Evolutionary conservation across 1,284 basidiomycete species (phyloP).

Genomic region (Vanrija pseudolonga): DNA sequence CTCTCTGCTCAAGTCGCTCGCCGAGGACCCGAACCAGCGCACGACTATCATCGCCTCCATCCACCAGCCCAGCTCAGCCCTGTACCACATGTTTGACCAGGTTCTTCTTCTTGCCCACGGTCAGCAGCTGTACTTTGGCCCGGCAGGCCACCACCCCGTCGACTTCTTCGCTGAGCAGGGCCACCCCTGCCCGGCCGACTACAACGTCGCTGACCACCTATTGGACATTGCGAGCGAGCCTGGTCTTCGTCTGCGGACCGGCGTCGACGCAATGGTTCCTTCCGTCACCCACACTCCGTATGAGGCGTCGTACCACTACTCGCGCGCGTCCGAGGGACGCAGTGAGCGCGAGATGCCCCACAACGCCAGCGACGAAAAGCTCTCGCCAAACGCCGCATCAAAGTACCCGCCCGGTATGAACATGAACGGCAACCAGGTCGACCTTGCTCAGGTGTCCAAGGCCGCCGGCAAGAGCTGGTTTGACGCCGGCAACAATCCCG

Average conservation of each 20-base stretch:
- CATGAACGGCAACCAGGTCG: slow-evolving; percentile 8
- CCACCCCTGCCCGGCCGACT: slow-evolving; percentile 60
- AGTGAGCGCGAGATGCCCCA: not conserved
- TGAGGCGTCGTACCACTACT: not conserved
- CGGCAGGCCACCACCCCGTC: slow-evolving; percentile 63
- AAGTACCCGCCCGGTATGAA: not conserved
- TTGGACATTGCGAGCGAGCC: slow-evolving; percentile 73
- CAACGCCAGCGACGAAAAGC: not conserved
- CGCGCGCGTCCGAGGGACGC: not conserved
- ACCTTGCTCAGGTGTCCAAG: slow-evolving; percentile 10
- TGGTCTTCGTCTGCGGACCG: slow-evolving; percentile 48
- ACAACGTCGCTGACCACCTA: slow-evolving; percentile 85
- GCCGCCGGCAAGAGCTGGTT: not conserved
- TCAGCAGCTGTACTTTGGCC: slow-evolving; percentile 72
- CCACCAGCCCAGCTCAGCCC: slow-evolving; percentile 76
- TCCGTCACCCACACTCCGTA: not conserved
- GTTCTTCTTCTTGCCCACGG: slow-evolving; percentile 74
- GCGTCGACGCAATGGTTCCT: not conserved
- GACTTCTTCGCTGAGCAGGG: slow-evolving; percentile 60
- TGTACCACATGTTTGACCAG: slow-evolving; percentile 78
- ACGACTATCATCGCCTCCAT: slow-evolving; percentile 81
- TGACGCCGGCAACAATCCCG: slow-evolving; percentile 18
- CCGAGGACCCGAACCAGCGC: slow-evolving; percentile 63
- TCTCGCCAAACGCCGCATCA: not conserved
- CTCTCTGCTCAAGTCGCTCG: slow-evolving; percentile 67